Conservation (phyloP, 805 yeast genomes). For the Wickerhamomyces bisporus region DNA sequence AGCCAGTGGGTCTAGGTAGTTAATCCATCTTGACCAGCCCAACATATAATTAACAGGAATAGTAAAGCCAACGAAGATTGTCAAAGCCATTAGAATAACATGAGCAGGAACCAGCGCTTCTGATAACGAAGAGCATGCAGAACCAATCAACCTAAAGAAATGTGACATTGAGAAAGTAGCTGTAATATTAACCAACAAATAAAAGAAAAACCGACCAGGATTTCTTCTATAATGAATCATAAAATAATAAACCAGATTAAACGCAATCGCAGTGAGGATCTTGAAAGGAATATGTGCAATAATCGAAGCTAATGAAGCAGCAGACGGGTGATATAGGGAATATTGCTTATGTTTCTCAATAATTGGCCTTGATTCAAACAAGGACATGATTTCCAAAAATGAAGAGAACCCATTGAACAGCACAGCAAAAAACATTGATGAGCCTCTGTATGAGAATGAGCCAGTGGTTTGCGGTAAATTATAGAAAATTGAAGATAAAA, state of each 20-base stretch:
- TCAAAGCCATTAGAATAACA: constrained; percentile 38
- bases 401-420: constrained; percentile 56
- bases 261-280: constrained; percentile 37
- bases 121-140: constrained; percentile 38
- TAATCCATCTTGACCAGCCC: constrained; percentile 61
- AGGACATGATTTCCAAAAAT: constrained; percentile 46
- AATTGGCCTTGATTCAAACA: constrained; percentile 53
- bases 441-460: constrained; percentile 48
- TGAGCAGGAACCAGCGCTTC: constrained; percentile 56
- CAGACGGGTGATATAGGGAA: constrained; percentile 67
- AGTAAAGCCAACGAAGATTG: constrained; percentile 50
- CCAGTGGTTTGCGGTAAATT: constrained; percentile 37
- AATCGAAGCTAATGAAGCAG: constrained; percentile 62
- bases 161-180: constrained; percentile 48
- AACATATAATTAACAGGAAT: constrained; percentile 48
- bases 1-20: constrained; percentile 49
- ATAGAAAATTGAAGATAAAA: constrained; percentile 52
- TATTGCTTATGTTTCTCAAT: constrained; percentile 67
- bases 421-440: constrained; percentile 60
- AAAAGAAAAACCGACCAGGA: constrained; percentile 53
- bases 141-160: constrained; percentile 47
- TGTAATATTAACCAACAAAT: constrained; percentile 34
- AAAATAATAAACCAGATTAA: constrained; percentile 50
- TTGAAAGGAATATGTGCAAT: constrained; percentile 63
- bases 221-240: constrained; percentile 44